Base-by-base conservation (phyloP, 2,329 filamentous ascomycete species). In the Fusarium metavorans region DNA sequence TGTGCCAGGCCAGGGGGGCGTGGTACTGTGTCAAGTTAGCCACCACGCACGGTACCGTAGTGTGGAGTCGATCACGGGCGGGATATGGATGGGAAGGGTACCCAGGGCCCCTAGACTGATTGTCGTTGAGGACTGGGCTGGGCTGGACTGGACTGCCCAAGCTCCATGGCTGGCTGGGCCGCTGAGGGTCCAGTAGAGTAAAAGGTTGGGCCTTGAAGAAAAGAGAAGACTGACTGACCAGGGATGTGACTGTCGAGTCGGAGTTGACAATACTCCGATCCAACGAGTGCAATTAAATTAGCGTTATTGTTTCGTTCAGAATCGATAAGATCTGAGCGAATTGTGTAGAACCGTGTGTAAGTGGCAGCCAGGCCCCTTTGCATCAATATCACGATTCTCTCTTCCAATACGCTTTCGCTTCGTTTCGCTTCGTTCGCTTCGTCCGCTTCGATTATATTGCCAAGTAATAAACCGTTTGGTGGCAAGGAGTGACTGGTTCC, bases 401-500 rank as follows among this genome's bases (percentile, higher is more conserved):
- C 16, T 30, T 56, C 43, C 43, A 48, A 48, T 48, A 48, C 43
- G 20, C 20, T 27, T 48, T 48, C 23, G 43, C 23, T 48, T 48
- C 43, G 43, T 27, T 18, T 48, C 43, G 43, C 23, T 75, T 72
- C 72, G 69, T 48, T 27, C 23, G 43, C 8, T 48, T 45, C 41
- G 43, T 27, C 23, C 43, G 43, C 23, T 75, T 72, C 72, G 68
- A 70, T 72, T 66, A 67, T 60, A 76, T 80, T 76, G 70, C 41
- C 41, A 23, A 23, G 20, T 43, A 43, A 43, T 45, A 48, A 48
- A 48, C 11, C 39, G 39, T 43, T 14, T 23, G 23, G 23, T 25
- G 63, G 68, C 67, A 79, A 85, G 83, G 86, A 89, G 83, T 85
- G 87, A 85, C 83, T 84, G 83, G 84, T 84, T 87, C 81, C 80